Evolutionary conservation across 331 rosid genomes (phyloP), one percentile per base, ranked within the genome.

Genomic region (Erythrophleum ivorense): DNA sequence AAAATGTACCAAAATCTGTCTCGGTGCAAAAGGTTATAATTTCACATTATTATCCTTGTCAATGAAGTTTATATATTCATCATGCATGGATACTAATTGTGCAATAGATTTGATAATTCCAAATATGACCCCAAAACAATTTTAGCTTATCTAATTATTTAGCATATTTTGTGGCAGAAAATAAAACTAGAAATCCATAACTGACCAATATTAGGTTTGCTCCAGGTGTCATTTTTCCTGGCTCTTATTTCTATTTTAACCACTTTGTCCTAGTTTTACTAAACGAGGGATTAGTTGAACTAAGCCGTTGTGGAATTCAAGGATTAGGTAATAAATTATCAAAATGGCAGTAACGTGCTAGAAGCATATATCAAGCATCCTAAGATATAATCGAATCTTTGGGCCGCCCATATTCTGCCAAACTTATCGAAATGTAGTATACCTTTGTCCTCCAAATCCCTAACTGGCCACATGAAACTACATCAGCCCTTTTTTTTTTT

Each of bases 381-480:
- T 75, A 82, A 43, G 53, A 43, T 73, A 79, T 71, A 70, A 84
- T 80, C 40, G 83, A 86, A 89, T 91, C 92, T 88, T 84, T 84
- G 77, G 76, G 43, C 80, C 60, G 82, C 63, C 69, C 71, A 65
- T 24, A 24, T 9, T 78, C 83, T 81, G 84, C 83, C 81, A 64
- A 71, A n/a, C 59, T 63, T 81, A 70, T 71, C 21, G 52, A 9
- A 81, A 45, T 84, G 24, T 50, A 67, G 13, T 40, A 21, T 58
- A 63, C 59, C 24, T 78, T 59, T 73, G 72, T 80, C 79, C 82
- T 76, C 68, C 71, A 66, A 7, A 18, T 77, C 54, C 36, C 34
- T 21, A 14, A 60, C 76, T 16, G 41, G 52, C 41, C 83, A 67
- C 63, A 77, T 77, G 76, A 54, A 74, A 72, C 71, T 67, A 73